Evolutionary conservation across 2,329 filamentous ascomycete species (phyloP).

Genomic region (Fusarium anguioides): DNA sequence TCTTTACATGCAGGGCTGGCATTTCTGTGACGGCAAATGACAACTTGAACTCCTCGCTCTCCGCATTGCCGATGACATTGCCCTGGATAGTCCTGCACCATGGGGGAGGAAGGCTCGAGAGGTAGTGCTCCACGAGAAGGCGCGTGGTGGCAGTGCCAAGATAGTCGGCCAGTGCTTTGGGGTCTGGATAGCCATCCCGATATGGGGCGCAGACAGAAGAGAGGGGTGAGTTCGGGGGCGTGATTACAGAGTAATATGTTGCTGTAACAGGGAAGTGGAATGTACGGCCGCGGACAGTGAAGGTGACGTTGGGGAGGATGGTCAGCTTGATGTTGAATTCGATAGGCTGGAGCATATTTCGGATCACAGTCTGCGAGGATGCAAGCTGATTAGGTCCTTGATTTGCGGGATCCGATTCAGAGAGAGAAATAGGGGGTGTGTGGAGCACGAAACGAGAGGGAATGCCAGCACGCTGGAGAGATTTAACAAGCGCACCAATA

Average conservation of each 20-base stretch:
- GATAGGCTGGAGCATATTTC: conserved; percentile 56
- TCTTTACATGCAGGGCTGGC: conserved; percentile 39
- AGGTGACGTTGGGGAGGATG: conserved; percentile 56
- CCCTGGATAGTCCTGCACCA: conserved; percentile 50
- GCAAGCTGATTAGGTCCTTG: conserved; percentile 52
- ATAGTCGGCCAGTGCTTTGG: conserved; percentile 59
- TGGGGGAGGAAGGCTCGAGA: conserved; percentile 40
- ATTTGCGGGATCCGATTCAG: conserved; percentile 42
- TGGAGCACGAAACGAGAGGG: conserved; percentile 56
- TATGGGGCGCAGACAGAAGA: conserved; percentile 56
- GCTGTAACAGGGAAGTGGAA: conserved; percentile 56
- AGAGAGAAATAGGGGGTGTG: conserved; percentile 50
- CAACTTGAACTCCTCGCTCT: conserved; percentile 47
- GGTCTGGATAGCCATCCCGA: conserved; percentile 57
- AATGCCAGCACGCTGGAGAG: conserved; percentile 61
- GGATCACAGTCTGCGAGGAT: conserved; percentile 58
- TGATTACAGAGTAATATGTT: conserved; percentile 59
- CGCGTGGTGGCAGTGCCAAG: conserved; percentile 57
- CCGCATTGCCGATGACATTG: conserved; percentile 47
- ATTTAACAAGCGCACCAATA: conserved; percentile 56
- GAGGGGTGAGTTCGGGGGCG: conserved; percentile 53
- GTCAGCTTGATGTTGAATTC: conserved; percentile 57
- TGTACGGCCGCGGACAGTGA: conserved; percentile 59
- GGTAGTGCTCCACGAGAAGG: conserved; percentile 52
- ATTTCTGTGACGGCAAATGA: conserved; percentile 47